Evolutionary conservation across 116 monocot genomes (phyloP).

Genomic region (Posidonia oceanica): DNA sequence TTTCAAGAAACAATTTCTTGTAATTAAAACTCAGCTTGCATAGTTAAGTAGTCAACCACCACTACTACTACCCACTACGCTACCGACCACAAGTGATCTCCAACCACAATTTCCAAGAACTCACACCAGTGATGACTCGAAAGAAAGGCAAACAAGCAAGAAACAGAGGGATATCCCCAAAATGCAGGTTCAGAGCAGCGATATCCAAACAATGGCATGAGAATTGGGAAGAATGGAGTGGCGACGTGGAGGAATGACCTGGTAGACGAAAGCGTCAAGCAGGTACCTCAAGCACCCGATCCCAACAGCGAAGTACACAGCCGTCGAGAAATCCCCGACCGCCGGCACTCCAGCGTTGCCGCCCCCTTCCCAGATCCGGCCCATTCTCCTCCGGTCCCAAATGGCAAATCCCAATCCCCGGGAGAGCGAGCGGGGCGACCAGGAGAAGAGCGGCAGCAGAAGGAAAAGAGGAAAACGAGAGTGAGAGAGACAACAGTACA

Average conservation of each 20-base stretch:
- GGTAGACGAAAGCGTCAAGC: conserved; percentile 11
- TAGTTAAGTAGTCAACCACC: no score
- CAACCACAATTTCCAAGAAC: no score
- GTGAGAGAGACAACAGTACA: background rate
- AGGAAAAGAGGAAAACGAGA: background rate
- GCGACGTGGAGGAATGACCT: conserved; percentile 5
- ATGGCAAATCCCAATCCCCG: background rate
- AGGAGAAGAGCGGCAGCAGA: background rate
- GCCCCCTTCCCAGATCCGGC: background rate
- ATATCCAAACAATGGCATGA: no score
- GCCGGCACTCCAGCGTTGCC: background rate
- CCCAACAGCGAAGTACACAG: conserved; percentile 18
- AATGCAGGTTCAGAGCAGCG: no score
- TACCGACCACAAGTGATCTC: no score
- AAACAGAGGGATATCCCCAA: no score
- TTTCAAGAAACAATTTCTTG: no score
- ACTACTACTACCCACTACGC: no score
- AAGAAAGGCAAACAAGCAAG: no score
- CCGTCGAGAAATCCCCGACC: conserved; percentile 7
- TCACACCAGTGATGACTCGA: no score
- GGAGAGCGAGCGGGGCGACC: background rate
- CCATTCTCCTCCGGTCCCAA: background rate
- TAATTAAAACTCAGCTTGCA: no score
- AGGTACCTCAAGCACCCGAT: conserved; percentile 13
- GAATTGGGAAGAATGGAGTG: background rate